Percentiles rank a stretch among this genome's conserved stretches.
These are phyloP conservation scores for Stemphylium beticola DNA, from an alignment of 2,329 filamentous ascomycete genomes.

Conservation along the genomic window DNA sequence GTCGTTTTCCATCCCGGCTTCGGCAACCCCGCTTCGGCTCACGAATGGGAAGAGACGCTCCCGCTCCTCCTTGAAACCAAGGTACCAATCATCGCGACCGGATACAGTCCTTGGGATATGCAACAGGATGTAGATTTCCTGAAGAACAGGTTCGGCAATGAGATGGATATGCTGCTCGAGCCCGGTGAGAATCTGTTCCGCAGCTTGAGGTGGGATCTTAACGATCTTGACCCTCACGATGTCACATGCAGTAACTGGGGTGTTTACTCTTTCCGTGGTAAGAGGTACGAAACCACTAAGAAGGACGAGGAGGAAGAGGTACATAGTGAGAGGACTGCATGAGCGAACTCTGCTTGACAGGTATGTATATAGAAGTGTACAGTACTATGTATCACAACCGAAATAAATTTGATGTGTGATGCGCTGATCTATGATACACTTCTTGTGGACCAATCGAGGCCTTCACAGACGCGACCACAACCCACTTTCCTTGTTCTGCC, in stretches of 20 bases:
- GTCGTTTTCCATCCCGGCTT: constrained; percentile 96
- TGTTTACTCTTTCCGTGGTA: constrained; percentile 94
- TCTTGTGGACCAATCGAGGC: no score
- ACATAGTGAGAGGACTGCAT: constrained; percentile 43
- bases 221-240: constrained; percentile 93
- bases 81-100: constrained; percentile 90
- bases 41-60: constrained; percentile 92
- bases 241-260: constrained; percentile 97
- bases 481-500: no score
- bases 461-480: no score
- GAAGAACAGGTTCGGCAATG: constrained; percentile 79
- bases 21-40: constrained; percentile 88
- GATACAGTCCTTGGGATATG: constrained; percentile 96
- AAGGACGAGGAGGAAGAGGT: constrained; percentile 54
- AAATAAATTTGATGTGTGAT: neutral
- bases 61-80: constrained; percentile 94
- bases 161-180: constrained; percentile 90
- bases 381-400: neutral
- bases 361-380: constrained; percentile 8
- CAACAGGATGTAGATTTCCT: constrained; percentile 92
- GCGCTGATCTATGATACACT: neutral
- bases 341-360: neutral
- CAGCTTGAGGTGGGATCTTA: constrained; percentile 94
- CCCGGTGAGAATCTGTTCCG: constrained; percentile 94
- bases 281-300: constrained; percentile 79